phyloP scores from a whole-genome alignment of 441 rosid species.

The Euphorbia celastroides region DNA sequence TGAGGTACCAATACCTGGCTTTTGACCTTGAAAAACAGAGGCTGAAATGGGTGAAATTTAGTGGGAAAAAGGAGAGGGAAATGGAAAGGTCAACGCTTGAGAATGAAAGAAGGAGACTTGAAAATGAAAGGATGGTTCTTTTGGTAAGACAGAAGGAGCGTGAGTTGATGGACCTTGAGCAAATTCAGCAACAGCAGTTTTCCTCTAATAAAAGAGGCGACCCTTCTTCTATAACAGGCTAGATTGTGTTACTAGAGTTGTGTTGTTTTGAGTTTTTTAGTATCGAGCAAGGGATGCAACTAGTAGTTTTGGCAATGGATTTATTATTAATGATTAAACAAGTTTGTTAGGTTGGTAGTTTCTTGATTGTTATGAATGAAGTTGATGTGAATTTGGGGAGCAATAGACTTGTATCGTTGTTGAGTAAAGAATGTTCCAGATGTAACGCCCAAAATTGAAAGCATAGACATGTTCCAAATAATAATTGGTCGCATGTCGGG shows the following conservation, averaged over 20 bases:
- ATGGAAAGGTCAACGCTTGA: slow-evolving; percentile 81
- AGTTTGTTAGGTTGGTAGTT: not conserved
- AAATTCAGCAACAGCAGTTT: slow-evolving; percentile 27
- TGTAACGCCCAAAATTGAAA: too few relatives aligned
- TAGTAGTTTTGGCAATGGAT: too few relatives aligned
- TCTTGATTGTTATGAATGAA: not conserved
- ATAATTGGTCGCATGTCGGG: too few relatives aligned
- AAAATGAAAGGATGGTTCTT: slow-evolving; percentile 68
- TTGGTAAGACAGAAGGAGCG: slow-evolving; percentile 57
- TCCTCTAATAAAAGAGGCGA: slow-evolving; percentile 53
- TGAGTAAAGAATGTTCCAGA: too few relatives aligned
- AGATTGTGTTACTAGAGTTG: not conserved
- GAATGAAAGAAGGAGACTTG: slow-evolving; percentile 61
- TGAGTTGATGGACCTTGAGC: slow-evolving; percentile 43
- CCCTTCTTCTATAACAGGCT: slow-evolving; percentile 52
- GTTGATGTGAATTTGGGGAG: not conserved
- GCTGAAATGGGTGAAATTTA: slow-evolving; percentile 81
- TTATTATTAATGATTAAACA: not conserved
- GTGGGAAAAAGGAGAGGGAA: slow-evolving; percentile 83
- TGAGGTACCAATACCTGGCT: slow-evolving; percentile 53
- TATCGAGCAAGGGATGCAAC: not conserved
- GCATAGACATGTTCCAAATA: too few relatives aligned
- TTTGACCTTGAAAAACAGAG: slow-evolving; percentile 83
- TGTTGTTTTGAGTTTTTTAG: not conserved
- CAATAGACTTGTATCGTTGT: too few relatives aligned